A percentile compares a stretch with the other conserved stretches of the same genome.
Conservation (phyloP, 805 yeast species). For the Saitoella complicata region DNA sequence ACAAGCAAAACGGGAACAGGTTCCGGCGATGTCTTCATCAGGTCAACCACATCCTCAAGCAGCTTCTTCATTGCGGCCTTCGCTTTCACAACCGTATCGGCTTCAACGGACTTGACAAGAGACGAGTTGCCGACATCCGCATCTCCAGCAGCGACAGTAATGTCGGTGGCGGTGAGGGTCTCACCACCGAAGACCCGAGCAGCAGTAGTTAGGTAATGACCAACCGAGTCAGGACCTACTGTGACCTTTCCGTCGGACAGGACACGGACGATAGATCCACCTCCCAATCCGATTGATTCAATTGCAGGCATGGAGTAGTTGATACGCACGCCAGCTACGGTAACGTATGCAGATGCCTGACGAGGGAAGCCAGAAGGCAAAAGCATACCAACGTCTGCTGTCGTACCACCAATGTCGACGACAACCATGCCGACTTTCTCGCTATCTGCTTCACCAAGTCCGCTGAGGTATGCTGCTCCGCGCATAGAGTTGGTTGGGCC, state of each 20-base stretch:
- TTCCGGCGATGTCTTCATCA: constrained; percentile 31
- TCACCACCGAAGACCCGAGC: constrained; percentile 30
- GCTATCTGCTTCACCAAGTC: too few species aligned
- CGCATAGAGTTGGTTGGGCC: too few species aligned
- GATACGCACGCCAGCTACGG: too few species aligned
- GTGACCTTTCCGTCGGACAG: constrained; percentile 11
- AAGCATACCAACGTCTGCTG: too few species aligned
- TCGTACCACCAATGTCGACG: too few species aligned
- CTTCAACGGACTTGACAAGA: constrained; percentile 15
- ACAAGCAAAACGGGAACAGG: constrained; percentile 30
- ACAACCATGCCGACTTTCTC: too few species aligned
- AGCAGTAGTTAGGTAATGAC: constrained; percentile 24
- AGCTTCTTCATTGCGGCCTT: constrained; percentile 16
- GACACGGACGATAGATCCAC: constrained; percentile 30
- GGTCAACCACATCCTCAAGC: constrained; percentile 28
- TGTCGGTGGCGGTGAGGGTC: constrained; percentile 26
- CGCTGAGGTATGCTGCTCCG: too few species aligned
- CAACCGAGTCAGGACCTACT: constrained; percentile 36
- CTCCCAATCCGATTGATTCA: constrained; percentile 29
- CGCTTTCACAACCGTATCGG: constrained; percentile 7
- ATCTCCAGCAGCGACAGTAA: constrained; percentile 18
- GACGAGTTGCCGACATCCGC: constrained; percentile 6
- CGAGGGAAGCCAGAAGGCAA: too few species aligned
- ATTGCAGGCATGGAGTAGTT: too few species aligned
- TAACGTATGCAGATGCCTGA: too few species aligned